Percentiles rank a stretch among this genome's conserved stretches.
Conservation (phyloP, 2,329 filamentous ascomycete species). For the Ascocoryne sarcoides region DNA sequence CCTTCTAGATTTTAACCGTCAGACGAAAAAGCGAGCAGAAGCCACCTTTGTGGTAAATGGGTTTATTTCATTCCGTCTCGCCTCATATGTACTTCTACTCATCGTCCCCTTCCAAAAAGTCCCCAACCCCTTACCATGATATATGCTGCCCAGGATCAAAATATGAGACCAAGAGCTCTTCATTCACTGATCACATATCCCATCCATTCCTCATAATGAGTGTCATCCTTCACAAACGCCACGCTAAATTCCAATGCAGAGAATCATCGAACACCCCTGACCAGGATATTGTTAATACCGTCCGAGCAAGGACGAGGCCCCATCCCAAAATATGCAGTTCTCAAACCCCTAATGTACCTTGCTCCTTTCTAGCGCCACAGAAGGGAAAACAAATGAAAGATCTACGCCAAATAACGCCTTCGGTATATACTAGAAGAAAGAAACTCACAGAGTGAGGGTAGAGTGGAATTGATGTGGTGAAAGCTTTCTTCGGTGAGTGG, state of each 20-base stretch:
- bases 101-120: too few species aligned
- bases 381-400: not conserved
- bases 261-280: not conserved
- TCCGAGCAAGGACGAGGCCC: not conserved
- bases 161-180: too few species aligned
- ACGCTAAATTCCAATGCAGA: not conserved
- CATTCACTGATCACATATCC: too few species aligned
- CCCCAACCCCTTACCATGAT: too few species aligned
- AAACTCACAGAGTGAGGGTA: not conserved
- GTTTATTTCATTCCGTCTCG: too few species aligned
- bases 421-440: not conserved
- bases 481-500: too few species aligned
- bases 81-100: too few species aligned
- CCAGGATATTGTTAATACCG: not conserved
- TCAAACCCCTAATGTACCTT: not conserved
- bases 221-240: not conserved
- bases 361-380: not conserved
- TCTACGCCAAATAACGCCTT: not conserved
- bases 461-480: not conserved
- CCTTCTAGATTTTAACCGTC: too few species aligned
- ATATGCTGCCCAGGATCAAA: too few species aligned
- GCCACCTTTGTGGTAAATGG: too few species aligned
- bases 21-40: too few species aligned
- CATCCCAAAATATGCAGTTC: not conserved
- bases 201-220: too few species aligned